Evolutionary conservation across 257 asterid species (phyloP).

Genomic region (Lycium barbarum): DNA sequence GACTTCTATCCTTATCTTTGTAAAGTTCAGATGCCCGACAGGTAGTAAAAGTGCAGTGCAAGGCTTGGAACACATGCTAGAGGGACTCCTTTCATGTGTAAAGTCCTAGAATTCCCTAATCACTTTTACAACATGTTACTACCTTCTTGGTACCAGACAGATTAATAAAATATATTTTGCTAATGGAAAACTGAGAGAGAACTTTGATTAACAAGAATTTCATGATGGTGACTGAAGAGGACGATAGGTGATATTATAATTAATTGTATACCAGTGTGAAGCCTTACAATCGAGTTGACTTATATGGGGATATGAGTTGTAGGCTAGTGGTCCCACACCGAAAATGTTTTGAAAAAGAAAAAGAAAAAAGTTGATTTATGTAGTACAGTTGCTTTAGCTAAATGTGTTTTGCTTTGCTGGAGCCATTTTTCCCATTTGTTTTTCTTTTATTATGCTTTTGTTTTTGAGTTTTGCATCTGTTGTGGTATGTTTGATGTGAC

Average conservation of each 20-base stretch:
- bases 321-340: not conserved
- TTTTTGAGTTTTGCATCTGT: too few species aligned
- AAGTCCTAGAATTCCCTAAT: not conserved
- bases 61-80: conserved; percentile 12
- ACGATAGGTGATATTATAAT: not conserved
- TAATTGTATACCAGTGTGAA: not conserved
- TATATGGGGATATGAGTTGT: not conserved
- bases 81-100: not conserved
- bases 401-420: not conserved
- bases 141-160: not conserved
- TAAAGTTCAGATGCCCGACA: not conserved
- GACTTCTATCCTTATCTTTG: not conserved
- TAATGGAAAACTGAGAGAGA: not conserved
- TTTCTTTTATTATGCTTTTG: not conserved
- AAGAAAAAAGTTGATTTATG: not conserved
- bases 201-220: not conserved
- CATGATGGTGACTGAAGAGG: not conserved
- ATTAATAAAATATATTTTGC: not conserved
- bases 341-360: not conserved
- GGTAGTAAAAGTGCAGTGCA: not conserved
- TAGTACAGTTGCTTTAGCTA: not conserved
- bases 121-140: not conserved
- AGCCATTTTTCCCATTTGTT: not conserved
- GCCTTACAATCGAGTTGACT: not conserved
- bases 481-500: too few species aligned